phyloP scores from a whole-genome alignment of 148 eudicot genomes.

The Beta vulgaris region DNA sequence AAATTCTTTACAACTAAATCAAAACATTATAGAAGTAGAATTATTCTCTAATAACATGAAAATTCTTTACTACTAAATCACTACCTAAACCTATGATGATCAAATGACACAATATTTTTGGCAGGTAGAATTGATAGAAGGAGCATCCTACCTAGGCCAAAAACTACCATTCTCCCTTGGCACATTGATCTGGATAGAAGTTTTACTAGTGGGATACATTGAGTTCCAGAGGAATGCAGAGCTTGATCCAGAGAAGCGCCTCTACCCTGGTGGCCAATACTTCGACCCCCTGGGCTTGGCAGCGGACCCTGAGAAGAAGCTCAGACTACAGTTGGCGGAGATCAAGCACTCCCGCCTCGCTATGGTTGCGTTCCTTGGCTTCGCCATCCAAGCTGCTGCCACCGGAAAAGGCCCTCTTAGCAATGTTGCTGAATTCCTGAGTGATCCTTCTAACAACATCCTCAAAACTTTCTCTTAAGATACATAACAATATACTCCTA shows the following conservation, averaged over 20 bases:
- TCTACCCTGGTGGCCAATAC: conserved; percentile 78
- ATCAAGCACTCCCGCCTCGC: conserved; percentile 94
- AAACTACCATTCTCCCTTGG: conserved; percentile 82
- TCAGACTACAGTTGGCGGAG: conserved; percentile 72
- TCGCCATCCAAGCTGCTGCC: conserved; percentile 88
- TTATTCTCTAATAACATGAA: not conserved
- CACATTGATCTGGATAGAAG: conserved; percentile 85
- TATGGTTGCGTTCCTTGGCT: conserved; percentile 88
- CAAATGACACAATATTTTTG: not conserved
- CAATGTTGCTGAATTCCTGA: conserved; percentile 87
- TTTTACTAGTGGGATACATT: conserved; percentile 70
- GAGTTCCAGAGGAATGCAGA: conserved; percentile 93
- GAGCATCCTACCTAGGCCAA: conserved; percentile 91
- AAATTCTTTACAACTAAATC: not conserved
- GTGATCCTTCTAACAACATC: conserved; percentile 65
- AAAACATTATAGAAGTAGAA: too few species aligned
- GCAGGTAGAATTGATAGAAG: conserved; percentile 88
- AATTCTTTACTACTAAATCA: not conserved
- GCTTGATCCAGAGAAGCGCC: conserved; percentile 80
- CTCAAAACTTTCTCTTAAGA: conserved; percentile 41
- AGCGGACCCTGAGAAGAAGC: conserved; percentile 82
- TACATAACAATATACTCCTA: not conserved
- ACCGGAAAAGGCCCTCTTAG: conserved; percentile 95
- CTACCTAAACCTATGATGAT: not conserved
- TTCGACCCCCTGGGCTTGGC: conserved; percentile 90